Evolutionary conservation across 116 monocot genomes (phyloP).

Genomic region (Dioscorea cayenensis): DNA sequence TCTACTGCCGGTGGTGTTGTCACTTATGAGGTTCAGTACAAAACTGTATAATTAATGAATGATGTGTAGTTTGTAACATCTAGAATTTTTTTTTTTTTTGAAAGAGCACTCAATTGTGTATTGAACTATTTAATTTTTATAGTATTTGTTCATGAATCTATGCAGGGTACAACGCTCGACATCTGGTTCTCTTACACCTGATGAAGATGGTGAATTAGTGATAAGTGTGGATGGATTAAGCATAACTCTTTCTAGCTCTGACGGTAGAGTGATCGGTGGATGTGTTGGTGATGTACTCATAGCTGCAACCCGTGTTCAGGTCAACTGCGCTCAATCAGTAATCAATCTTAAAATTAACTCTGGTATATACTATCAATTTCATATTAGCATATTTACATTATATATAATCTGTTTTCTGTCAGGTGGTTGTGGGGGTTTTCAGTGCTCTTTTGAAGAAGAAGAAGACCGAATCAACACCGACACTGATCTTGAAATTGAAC

Average conservation of each 20-base stretch:
- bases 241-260: constrained; percentile 61
- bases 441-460: constrained; percentile 29
- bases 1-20: constrained; percentile 32
- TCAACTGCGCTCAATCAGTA: background rate
- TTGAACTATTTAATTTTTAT: background rate
- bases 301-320: constrained; percentile 83
- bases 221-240: constrained; percentile 62
- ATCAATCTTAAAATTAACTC: too few relatives aligned
- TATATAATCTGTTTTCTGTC: background rate
- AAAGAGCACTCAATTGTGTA: background rate
- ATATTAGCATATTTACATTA: too few relatives aligned
- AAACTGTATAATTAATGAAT: too few relatives aligned
- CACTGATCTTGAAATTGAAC: background rate
- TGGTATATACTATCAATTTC: too few relatives aligned
- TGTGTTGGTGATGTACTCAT: constrained; percentile 61
- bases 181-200: constrained; percentile 69
- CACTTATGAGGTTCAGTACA: constrained; percentile 38
- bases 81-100: too few relatives aligned
- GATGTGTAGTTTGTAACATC: too few relatives aligned
- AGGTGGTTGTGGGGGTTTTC: constrained; percentile 73
- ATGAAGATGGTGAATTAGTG: constrained; percentile 40
- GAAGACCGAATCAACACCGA: constrained; percentile 26
- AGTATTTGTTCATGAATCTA: background rate
- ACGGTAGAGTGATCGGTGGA: constrained; percentile 79
- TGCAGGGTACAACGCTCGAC: constrained; percentile 71